Percentiles rank a stretch among this genome's conserved stretches.
Evolutionary conservation across 2,329 filamentous ascomycete genomes (phyloP).

Genomic region (Fusarium guadeloupense): DNA sequence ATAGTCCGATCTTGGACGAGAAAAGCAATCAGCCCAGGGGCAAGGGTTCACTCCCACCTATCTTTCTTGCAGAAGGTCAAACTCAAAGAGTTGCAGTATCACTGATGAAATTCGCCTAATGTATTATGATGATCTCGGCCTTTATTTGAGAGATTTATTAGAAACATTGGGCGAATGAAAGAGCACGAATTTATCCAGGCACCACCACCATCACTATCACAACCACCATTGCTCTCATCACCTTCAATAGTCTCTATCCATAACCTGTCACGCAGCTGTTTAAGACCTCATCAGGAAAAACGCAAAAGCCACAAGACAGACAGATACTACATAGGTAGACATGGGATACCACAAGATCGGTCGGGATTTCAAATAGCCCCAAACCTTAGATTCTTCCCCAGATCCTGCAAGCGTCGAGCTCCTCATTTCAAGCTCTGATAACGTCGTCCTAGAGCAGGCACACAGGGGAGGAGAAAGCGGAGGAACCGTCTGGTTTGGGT

Average conservation of each 20-base stretch:
- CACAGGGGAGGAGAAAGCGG: conserved; percentile 9
- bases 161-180: conserved; percentile 10
- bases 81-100: conserved; percentile 1
- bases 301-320: not conserved
- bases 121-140: conserved; percentile 4
- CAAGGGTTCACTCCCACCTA: not conserved
- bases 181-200: not conserved
- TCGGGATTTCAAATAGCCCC: conserved; percentile 28
- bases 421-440: conserved; percentile 18
- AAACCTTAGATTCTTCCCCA: conserved; percentile 25
- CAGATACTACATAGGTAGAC: too few relatives aligned
- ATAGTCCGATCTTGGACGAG: not conserved
- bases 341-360: conserved; percentile 22
- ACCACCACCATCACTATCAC: not conserved
- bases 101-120: too few relatives aligned
- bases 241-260: conserved; percentile 1
- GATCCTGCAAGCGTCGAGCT: conserved; percentile 35
- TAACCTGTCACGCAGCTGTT: conserved; percentile 10
- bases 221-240: not conserved
- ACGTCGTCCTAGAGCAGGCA: conserved; percentile 14
- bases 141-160: conserved; percentile 17
- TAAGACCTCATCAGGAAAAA: conserved; percentile 1
- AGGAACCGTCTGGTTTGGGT: conserved; percentile 17
- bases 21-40: not conserved
- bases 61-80: conserved; percentile 10